Evolutionary conservation across 306 rosid genomes (phyloP).

Genomic region (Pterocarpus macrocarpus): DNA sequence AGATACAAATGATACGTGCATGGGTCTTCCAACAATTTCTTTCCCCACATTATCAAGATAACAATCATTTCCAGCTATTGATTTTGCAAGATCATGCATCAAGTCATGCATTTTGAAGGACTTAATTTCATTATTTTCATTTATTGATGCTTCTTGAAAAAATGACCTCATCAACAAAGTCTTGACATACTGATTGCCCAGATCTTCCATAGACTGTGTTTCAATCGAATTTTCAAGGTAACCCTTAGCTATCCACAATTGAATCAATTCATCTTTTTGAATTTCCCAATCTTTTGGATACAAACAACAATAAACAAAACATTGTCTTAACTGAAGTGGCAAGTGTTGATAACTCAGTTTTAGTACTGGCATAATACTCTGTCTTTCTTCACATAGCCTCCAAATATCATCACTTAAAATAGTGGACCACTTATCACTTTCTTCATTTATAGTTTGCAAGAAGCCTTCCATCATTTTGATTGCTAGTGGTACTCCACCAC

Average conservation of each 20-base stretch:
- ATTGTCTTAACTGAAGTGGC: neutral
- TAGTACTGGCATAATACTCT: neutral
- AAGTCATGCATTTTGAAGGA: neutral
- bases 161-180: conserved; percentile 10
- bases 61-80: conserved; percentile 6
- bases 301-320: conserved; percentile 24
- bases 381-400: too few relatives aligned
- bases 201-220: too few relatives aligned
- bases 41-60: neutral
- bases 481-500: conserved; percentile 15
- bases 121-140: neutral
- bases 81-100: conserved; percentile 32
- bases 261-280: neutral
- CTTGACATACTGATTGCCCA: too few relatives aligned
- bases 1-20: neutral
- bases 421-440: too few relatives aligned
- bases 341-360: conserved; percentile 5
- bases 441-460: neutral
- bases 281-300: neutral
- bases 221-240: too few relatives aligned
- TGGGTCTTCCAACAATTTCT: neutral
- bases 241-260: neutral
- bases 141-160: conserved; percentile 1
- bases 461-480: neutral
- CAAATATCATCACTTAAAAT: too few relatives aligned